These are phyloP conservation scores for Schizosaccharomyces cryophilus DNA, from an alignment of 805 yeast species.

Conservation along the genomic window DNA sequence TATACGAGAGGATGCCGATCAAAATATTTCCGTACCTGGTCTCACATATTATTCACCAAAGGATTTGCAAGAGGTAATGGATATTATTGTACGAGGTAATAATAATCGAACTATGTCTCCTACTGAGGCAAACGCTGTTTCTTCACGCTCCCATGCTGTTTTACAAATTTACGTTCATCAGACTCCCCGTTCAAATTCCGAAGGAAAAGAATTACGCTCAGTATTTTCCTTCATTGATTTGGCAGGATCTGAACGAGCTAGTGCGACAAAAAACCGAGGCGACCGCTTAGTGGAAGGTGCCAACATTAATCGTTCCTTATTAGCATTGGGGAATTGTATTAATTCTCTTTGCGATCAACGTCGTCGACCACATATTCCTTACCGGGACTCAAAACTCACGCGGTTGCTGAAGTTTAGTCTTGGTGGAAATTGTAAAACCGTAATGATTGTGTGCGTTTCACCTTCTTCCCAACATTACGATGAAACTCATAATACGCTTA, in stretches of 20 bases:
- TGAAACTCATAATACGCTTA: slow-evolving; percentile 73
- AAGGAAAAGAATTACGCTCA: slow-evolving; percentile 47
- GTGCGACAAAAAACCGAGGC: slow-evolving; percentile 69
- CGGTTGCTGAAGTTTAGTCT: slow-evolving; percentile 65
- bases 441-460: slow-evolving; percentile 84
- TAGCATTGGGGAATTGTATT: slow-evolving; percentile 83
- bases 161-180: slow-evolving; percentile 54
- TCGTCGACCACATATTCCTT: slow-evolving; percentile 54
- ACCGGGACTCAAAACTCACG: slow-evolving; percentile 73
- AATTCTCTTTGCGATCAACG: slow-evolving; percentile 66
- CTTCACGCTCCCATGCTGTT: slow-evolving; percentile 86
- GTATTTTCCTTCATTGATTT: slow-evolving; percentile 71
- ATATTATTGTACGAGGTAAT: slow-evolving; percentile 23
- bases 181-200: slow-evolving; percentile 25
- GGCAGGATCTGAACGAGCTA: slow-evolving; percentile 89
- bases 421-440: slow-evolving; percentile 86
- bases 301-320: slow-evolving; percentile 58
- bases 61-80: slow-evolving; percentile 25
- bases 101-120: slow-evolving; percentile 46
- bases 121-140: slow-evolving; percentile 73
- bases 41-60: slow-evolving; percentile 22
- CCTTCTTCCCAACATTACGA: slow-evolving; percentile 77
- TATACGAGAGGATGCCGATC: slow-evolving; percentile 36
- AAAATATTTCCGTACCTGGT: slow-evolving; percentile 29
- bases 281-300: slow-evolving; percentile 73